Base-by-base conservation (phyloP, 805 yeast species). In the Monosporozyma yasuniensis region DNA sequence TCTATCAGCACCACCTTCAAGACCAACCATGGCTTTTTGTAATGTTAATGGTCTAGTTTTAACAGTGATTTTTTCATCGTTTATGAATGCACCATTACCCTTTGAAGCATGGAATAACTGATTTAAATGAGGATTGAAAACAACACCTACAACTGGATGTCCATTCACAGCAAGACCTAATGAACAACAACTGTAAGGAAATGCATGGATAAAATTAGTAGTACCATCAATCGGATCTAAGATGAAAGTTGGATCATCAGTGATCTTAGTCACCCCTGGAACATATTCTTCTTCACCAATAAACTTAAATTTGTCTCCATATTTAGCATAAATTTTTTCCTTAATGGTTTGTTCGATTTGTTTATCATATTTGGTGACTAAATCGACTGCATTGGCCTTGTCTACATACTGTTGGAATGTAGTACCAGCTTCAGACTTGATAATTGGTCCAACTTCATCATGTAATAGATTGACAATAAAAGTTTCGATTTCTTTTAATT, bases 211-310 rank as follows among this genome's bases (percentile, higher is more conserved):
- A 61, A 81, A 81, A 62, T 81, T 77, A 4, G 84, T 79, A 1
- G 86, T 81, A 11, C 85, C 85, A 55, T 80, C 84, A 59, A 79
- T 76, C 41, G 83, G 83, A 58, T 80, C 85, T 18, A 81, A 81
- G 49, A 81, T 74, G 58, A 81, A 81, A 1, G 84, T 80, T 19
- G 85, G 85, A 3, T 67, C 76, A 39, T 72, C 71, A 1, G 75
- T 66, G 14, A 81, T 65, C 44, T 59, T 60, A 3, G 81, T 70
- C 28, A 62, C 66, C 1, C 81, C 83, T 3, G 73, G 72, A 11
- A 74, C 66, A 53, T 70, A 80, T 21, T 79, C 70, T 60, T 81
- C 86, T 59, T 81, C 86, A 27, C 85, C 86, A 59, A 81, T 70
- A 61, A 80, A 81, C 53, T 69, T 67, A 59, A 61, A 81, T 19